A percentile compares a stretch with the other conserved stretches of the same genome.
Conservation (phyloP, 345 rosid genomes). For the Eutrema japonicum region DNA sequence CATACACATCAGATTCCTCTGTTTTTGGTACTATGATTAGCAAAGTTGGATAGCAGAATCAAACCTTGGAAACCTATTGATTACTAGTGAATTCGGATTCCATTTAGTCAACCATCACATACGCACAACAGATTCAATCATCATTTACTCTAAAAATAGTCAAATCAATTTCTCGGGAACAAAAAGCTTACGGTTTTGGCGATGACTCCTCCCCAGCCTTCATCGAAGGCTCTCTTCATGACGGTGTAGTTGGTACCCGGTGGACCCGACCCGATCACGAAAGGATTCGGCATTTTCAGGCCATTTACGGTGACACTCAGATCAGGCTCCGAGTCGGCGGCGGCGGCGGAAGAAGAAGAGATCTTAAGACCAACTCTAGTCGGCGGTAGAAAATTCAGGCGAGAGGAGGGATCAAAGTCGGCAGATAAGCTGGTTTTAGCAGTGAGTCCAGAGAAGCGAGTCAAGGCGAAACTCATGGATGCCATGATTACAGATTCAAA, state of each 20-base stretch:
- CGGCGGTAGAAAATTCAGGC: slow-evolving; percentile 42
- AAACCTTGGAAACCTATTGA: not conserved
- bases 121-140: slow-evolving; percentile 4
- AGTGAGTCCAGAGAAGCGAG: slow-evolving; percentile 49
- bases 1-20: slow-evolving; percentile 21
- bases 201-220: slow-evolving; percentile 99
- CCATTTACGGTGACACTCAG: slow-evolving; percentile 90
- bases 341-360: slow-evolving; percentile 45
- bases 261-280: slow-evolving; percentile 97
- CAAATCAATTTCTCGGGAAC: slow-evolving; percentile 1
- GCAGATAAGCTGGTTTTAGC: slow-evolving; percentile 40
- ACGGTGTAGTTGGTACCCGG: slow-evolving; percentile 98
- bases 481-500: slow-evolving; percentile 52
- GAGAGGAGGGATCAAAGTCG: slow-evolving; percentile 43
- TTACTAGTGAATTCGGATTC: not conserved
- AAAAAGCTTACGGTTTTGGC: slow-evolving; percentile 82
- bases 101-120: slow-evolving; percentile 28
- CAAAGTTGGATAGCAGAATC: not conserved
- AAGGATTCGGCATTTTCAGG: slow-evolving; percentile 84
- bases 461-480: slow-evolving; percentile 55
- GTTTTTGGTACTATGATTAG: slow-evolving; percentile 13
- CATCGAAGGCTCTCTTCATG: slow-evolving; percentile 96
- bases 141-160: slow-evolving; percentile 20
- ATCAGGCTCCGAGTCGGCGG: slow-evolving; percentile 64
- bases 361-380: slow-evolving; percentile 61